These are phyloP conservation scores for Zelopaecilomyces penicillatus DNA, from an alignment of 2,329 filamentous ascomycete species.

Conservation along the genomic window DNA sequence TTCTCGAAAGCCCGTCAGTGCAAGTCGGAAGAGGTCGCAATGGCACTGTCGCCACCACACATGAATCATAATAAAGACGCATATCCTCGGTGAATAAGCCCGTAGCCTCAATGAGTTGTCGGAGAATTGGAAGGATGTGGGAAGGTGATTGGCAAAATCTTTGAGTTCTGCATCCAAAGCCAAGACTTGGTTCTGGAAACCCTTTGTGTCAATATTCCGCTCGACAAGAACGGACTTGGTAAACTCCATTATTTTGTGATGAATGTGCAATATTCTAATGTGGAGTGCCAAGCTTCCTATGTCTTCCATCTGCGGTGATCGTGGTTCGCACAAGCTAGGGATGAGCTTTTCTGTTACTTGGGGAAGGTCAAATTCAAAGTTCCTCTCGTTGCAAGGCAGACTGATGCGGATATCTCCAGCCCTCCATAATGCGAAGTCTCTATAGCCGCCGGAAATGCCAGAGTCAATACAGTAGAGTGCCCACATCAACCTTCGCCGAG, in stretches of 20 bases:
- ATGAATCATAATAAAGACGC: conserved; percentile 52
- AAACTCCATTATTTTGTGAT: conserved; percentile 46
- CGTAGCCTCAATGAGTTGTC: conserved; percentile 47
- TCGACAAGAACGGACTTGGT: conserved; percentile 34
- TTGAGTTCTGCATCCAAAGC: conserved; percentile 41
- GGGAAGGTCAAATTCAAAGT: conserved; percentile 49
- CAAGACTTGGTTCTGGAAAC: conserved; percentile 36
- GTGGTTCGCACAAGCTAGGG: conserved; percentile 34
- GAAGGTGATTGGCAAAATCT: conserved; percentile 44
- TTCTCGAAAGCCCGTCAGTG: conserved; percentile 42
- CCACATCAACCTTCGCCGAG: conserved; percentile 36
- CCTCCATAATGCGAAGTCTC: conserved; percentile 36
- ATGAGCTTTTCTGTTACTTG: conserved; percentile 46
- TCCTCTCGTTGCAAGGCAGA: conserved; percentile 35
- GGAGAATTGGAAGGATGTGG: conserved; percentile 48
- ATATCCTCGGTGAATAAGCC: conserved; percentile 48
- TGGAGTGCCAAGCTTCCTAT: conserved; percentile 49
- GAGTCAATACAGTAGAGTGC: conserved; percentile 35
- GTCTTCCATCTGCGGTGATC: conserved; percentile 36
- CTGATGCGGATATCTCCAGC: conserved; percentile 33
- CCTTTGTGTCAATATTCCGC: conserved; percentile 33
- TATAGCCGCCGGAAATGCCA: conserved; percentile 33
- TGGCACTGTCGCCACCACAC: conserved; percentile 52
- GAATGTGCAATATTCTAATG: conserved; percentile 47
- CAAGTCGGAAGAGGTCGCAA: conserved; percentile 48